Evolutionary conservation across 2,329 filamentous ascomycete species (phyloP).

Genomic region (Stylonectria norvegica): DNA sequence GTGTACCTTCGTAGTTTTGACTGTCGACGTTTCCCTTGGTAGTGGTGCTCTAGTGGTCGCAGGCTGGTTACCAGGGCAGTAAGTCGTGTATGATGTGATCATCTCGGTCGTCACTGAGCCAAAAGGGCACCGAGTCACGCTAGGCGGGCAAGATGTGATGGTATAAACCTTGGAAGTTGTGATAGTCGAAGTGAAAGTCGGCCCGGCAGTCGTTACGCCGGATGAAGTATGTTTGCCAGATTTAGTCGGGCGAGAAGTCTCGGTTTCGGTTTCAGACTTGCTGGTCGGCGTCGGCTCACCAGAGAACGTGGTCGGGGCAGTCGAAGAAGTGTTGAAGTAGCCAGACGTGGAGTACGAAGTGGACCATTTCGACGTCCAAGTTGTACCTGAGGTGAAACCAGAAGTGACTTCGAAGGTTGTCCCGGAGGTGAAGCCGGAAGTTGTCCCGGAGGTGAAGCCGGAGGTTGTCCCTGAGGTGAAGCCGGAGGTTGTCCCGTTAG

Average conservation of each 20-base stretch:
- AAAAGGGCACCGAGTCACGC: slow-evolving; percentile 26
- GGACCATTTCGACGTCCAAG: no score
- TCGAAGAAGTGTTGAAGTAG: slow-evolving; percentile 17
- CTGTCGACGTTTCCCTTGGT: slow-evolving; percentile 32
- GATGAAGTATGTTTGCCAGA: background rate
- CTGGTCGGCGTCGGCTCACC: no score
- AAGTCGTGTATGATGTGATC: slow-evolving; percentile 32
- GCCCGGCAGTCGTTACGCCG: slow-evolving; percentile 1
- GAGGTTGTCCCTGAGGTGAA: no score
- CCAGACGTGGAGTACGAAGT: slow-evolving; percentile 15
- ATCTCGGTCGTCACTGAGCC: slow-evolving; percentile 29
- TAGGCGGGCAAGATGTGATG: slow-evolving; percentile 30
- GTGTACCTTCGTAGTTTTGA: slow-evolving; percentile 52
- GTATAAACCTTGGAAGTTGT: slow-evolving; percentile 29
- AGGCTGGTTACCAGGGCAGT: slow-evolving; percentile 30
- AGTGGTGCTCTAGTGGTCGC: slow-evolving; percentile 10
- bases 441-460: no score
- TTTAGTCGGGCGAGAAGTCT: no score
- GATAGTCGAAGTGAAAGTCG: slow-evolving; percentile 28
- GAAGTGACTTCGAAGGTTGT: slow-evolving; percentile 3
- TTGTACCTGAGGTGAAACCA: slow-evolving; percentile 6
- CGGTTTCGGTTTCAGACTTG: no score
- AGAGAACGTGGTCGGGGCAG: slow-evolving; percentile 4
- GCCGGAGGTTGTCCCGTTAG: no score
- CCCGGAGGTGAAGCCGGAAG: no score